Conservation (phyloP, 495 filamentous ascomycete genomes). For the Durotheca rogersii region DNA sequence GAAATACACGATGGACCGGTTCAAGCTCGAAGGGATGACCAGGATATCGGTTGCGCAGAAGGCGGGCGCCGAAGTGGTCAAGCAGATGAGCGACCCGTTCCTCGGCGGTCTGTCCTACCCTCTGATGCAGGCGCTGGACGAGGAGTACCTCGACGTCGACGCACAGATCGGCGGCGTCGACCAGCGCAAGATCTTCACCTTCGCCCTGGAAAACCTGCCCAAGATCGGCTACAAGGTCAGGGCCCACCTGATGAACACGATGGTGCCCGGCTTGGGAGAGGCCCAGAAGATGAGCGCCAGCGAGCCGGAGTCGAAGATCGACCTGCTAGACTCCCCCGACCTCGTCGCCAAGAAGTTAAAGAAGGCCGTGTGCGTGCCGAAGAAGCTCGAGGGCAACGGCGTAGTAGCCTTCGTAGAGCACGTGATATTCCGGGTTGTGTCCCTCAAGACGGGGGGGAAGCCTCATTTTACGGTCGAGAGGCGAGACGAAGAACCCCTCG, state of each 20-base stretch:
- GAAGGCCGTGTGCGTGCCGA: slow-evolving; percentile 76
- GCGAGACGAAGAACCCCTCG: slow-evolving; percentile 67
- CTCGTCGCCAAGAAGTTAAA: slow-evolving; percentile 73
- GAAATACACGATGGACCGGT: slow-evolving; percentile 77
- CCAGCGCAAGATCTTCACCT: slow-evolving; percentile 86
- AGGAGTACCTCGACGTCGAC: slow-evolving; percentile 85
- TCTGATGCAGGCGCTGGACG: slow-evolving; percentile 86
- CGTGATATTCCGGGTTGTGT: slow-evolving; percentile 71
- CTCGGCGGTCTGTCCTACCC: slow-evolving; percentile 84
- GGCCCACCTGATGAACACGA: slow-evolving; percentile 86
- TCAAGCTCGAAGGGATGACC: slow-evolving; percentile 58
- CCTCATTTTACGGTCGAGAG: slow-evolving; percentile 58
- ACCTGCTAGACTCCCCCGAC: slow-evolving; percentile 78
- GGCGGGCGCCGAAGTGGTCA: slow-evolving; percentile 90
- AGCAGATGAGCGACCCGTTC: slow-evolving; percentile 75
- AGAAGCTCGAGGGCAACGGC: slow-evolving; percentile 80
- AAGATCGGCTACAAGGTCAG: slow-evolving; percentile 68
- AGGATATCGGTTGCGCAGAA: slow-evolving; percentile 74
- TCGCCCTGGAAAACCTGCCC: slow-evolving; percentile 74
- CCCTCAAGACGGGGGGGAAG: slow-evolving; percentile 46
- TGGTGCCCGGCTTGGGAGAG: slow-evolving; percentile 85
- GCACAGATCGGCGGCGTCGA: slow-evolving; percentile 78
- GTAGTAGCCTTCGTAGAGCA: slow-evolving; percentile 79
- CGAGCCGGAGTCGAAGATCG: slow-evolving; percentile 79
- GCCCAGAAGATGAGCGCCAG: slow-evolving; percentile 63